A percentile compares a stretch with the other conserved stretches of the same genome.
Evolutionary conservation across 1,284 basidiomycete genomes (phyloP).

Genomic region (Puccinia novopanici): DNA sequence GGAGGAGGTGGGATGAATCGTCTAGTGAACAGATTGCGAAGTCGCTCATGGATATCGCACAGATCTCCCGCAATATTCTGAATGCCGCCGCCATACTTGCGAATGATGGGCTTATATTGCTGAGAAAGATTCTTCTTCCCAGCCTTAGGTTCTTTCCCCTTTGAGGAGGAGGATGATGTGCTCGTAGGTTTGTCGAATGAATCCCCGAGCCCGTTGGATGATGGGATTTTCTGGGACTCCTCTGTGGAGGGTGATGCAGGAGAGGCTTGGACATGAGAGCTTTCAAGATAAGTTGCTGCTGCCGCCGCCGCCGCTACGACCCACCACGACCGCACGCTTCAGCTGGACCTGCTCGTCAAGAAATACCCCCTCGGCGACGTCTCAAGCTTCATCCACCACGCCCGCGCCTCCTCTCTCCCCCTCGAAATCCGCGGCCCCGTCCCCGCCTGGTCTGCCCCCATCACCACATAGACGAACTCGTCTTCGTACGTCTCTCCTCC

Average conservation of each 20-base stretch:
- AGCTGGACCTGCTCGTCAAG: too few species aligned
- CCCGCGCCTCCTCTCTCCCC: too few species aligned
- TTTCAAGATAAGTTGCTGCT: conserved; percentile 6
- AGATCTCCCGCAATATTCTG: conserved; percentile 40
- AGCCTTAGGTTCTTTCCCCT: conserved; percentile 5
- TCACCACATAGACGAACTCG: too few species aligned
- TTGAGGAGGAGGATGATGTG: conserved; percentile 19
- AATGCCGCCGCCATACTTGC: conserved; percentile 47
- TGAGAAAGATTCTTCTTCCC: conserved; percentile 9
- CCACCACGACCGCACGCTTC: too few species aligned
- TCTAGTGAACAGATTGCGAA: conserved; percentile 29
- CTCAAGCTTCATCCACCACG: too few species aligned
- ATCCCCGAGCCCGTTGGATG: background rate
- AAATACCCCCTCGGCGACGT: too few species aligned
- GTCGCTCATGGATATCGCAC: conserved; percentile 38
- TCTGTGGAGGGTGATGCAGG: background rate
- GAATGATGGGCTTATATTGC: conserved; percentile 40
- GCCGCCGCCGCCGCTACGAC: conserved; percentile 25
- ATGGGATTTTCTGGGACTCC: background rate
- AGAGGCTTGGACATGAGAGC: background rate
- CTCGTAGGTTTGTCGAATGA: background rate
- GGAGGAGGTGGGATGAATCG: conserved; percentile 35
- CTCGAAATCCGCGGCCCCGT: too few species aligned
- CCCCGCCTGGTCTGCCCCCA: too few species aligned
- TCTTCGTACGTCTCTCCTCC: too few species aligned